Base-by-base conservation (phyloP, 768 basidiomycete species). In the Pleurotus giganteus region DNA sequence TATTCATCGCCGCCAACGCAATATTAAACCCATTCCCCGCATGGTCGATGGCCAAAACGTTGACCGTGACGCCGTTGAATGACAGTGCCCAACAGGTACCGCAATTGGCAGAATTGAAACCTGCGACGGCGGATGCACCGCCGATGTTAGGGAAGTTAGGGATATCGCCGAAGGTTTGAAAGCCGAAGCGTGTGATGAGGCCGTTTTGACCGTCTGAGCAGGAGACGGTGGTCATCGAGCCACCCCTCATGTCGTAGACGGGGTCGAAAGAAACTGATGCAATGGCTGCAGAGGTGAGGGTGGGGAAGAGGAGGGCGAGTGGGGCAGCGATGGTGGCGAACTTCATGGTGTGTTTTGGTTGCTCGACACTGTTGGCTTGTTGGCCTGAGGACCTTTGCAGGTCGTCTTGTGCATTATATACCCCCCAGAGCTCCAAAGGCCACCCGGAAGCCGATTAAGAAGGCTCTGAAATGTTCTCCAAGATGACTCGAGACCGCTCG, bases 81-180 rank as follows among this genome's bases (percentile, higher is more conserved):
- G 77, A 76, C 57, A 87, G 62, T 54, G 72, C 53, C 83, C 83
- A 88, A 66, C 86, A 88, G 24, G 76, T 74, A 2, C 83, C 83
- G 60, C 85, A 88, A 41, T 72, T 68, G 1, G 66, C 57, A 1
- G 82, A 85, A 62, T 81, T 74, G 66, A 69, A 86, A 19, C 75
- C 77, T 4, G 65, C 65, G 53, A 87, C 70, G 34, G 74, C 81
- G 13, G 72, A 69, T 1, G 74, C 79, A 1, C 80, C 85, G 27
- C 83, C 84, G 61, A 88, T 82, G 65, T 72, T 64, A 1, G 85
- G 84, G 72, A 84, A 88, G 42, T 66, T 69, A 1, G 85, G 84
- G 23, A 88, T 64, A 29, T 70, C 68, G 11, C 71, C 74, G 49
- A 85, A 80, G 32, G 76, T 83, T 3, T 69, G 73, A 67, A 72